These are phyloP conservation scores for Alternaria conjuncta DNA, from an alignment of 2,329 filamentous ascomycete genomes.

Conservation along the genomic window DNA sequence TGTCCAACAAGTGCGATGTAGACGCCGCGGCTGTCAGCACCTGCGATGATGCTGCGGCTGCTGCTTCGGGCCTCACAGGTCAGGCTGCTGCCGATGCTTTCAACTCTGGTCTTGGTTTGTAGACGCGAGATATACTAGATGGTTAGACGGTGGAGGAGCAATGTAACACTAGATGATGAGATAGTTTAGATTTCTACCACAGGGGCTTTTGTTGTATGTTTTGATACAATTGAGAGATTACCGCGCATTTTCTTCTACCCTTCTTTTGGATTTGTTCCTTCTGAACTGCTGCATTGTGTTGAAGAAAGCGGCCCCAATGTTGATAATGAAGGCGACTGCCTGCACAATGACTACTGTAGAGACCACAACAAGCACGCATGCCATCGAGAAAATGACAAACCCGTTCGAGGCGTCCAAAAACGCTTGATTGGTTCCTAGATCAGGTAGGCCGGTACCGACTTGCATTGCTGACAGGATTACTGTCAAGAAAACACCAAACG, in stretches of 20 bases:
- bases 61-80: constrained; percentile 25
- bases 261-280: too few species aligned
- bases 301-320: too few species aligned
- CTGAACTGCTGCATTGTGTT: too few species aligned
- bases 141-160: neutral
- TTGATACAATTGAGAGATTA: neutral
- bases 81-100: constrained; percentile 40
- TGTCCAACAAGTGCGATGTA: constrained; percentile 40
- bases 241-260: fast-evolving
- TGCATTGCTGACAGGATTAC: too few species aligned
- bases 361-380: too few species aligned
- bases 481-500: too few species aligned
- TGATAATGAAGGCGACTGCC: too few species aligned
- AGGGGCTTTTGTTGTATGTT: neutral
- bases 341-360: too few species aligned
- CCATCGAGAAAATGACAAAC: too few species aligned
- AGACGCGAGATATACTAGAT: neutral
- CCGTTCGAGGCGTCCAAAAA: too few species aligned
- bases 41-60: constrained; percentile 30
- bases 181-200: neutral
- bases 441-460: too few species aligned
- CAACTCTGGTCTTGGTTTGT: constrained; percentile 32
- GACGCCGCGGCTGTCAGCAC: constrained; percentile 24
- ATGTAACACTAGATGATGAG: neutral
- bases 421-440: too few species aligned